Base-by-base conservation (phyloP, 176 grass and related monocot genomes). In the Pontederia paniculata region DNA sequence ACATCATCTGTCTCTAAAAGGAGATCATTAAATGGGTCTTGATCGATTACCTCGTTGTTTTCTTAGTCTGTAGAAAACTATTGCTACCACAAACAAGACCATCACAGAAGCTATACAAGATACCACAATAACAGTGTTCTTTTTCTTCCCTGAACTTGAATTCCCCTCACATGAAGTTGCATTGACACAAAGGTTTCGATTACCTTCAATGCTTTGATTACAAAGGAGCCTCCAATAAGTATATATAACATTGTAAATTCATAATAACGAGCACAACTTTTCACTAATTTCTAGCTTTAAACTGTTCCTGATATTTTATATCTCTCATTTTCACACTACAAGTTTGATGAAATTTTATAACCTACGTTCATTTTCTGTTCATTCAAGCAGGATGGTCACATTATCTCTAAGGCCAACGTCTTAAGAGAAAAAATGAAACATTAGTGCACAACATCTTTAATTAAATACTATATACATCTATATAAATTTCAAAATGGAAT, bases 21-120 rank as follows among this genome's bases (percentile, higher is more conserved):
- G n/a, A 10, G 8, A 44, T 15, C n/a, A 28, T 17, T 5, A 12
- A 9, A 13, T 67, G 44, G 19, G 42, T 17, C 10, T 48, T 57
- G 21, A 69, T 49, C 12, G 9, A 63, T 44, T 54, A 73, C 70
- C 70, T 74, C 9, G 25, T 22, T 41, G 44, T 11, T 65, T 74
- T 65, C 45, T 74, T 15, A 45, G 55, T 17, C 42, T 63, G 44
- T 23, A 50, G 6, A 54, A 17, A 28, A 73, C 2, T 44, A 53
- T 15, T 50, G 12, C 16, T 22, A 44, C 15, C 12, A 42, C 52
- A 18, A 73, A 10, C 15, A 73, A 5, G 17, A 73, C 18, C 37
- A 55, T 10, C 43, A 54, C 54, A 65, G 50, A 17, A 74, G 45
- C 17, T 44, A 45, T 37, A 53, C 61, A 51, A 44, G 25, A 23